Evolutionary conservation across 208 protist genomes (phyloP), one percentile per base, ranked within the genome.

Genomic region (Crithidia expoeki): DNA sequence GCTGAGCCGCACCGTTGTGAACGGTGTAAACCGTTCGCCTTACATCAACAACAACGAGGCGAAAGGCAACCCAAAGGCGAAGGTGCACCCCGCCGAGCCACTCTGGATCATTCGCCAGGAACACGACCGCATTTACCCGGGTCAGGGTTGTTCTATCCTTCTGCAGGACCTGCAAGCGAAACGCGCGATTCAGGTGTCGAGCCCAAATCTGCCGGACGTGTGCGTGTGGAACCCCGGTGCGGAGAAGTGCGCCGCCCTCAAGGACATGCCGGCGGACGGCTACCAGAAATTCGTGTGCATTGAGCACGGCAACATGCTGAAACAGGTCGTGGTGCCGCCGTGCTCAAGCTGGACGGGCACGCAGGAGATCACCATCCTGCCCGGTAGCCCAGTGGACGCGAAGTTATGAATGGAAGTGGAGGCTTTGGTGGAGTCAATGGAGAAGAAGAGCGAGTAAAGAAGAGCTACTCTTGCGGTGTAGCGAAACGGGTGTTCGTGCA

Each of bases 141-240:
- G 83, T 38, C 82, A 78, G 38, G 34, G 34, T 32, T 86, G 80
- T 61, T 76, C 81, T 2, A 71, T 90, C 32, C 61, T 90, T 11
- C 55, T 90, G 55, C 63, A 87, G 32, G 80, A 91, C 44, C 51
- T 74, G 28, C 53, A 42, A 19, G 73, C 67, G 67, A 72, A 79
- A 27, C 58, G 58, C 5, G 69, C 72, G 25, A 68, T 69, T 11
- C 59, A 81, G 72, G 86, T 93, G 49, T 79, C 75, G 14, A 74
- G 76, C 23, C 67, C 72, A 19, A 86, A 82, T 53, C 74, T 95
- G 28, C 74, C 77, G 23, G 90, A 96, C 73, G 85, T 90, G 28
- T 90, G 93, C 46, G 21, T 97, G 17, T 97, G 93, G 91, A 97
- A 97, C 69, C 93, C 93, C 5, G 89, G 84, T 64, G 56, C 85